These are phyloP conservation scores for Podaxis rugospora DNA, from an alignment of 768 basidiomycete species.

Conservation along the genomic window DNA sequence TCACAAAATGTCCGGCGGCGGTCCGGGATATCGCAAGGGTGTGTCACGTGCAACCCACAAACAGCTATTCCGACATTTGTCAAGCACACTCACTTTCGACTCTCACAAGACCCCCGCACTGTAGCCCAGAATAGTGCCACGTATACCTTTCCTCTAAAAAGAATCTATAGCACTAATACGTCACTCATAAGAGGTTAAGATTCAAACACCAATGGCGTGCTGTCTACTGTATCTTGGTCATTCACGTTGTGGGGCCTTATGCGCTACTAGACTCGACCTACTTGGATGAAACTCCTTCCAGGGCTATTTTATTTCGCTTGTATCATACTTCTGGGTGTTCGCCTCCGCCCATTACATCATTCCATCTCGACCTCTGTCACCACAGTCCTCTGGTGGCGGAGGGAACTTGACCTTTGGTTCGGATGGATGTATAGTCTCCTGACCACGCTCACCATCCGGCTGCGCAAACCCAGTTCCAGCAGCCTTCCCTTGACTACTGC, in stretches of 20 bases:
- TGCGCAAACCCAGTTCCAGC: background rate
- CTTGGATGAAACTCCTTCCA: slow-evolving; percentile 14
- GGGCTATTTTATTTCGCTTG: slow-evolving; percentile 16
- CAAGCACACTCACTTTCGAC: background rate
- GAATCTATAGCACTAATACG: background rate
- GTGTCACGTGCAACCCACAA: background rate
- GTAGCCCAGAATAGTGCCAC: background rate
- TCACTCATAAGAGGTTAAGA: background rate
- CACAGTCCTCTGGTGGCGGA: slow-evolving; percentile 6
- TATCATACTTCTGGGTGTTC: slow-evolving; percentile 15
- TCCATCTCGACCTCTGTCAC: background rate
- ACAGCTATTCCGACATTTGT: too few species aligned
- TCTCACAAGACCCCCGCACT: background rate
- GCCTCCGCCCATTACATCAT: slow-evolving; percentile 9
- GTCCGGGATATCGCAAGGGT: background rate
- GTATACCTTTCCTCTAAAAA: background rate
- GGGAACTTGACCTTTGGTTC: background rate
- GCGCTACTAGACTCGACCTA: background rate
- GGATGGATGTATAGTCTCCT: background rate
- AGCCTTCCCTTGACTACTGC: background rate
- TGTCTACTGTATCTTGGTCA: background rate
- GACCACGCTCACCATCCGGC: background rate
- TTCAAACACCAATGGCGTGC: background rate
- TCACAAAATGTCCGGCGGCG: background rate
- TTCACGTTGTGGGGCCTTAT: background rate